These are phyloP conservation scores for Wickerhamiella musiphila DNA, from an alignment of 805 yeast genomes.

Conservation along the genomic window DNA sequence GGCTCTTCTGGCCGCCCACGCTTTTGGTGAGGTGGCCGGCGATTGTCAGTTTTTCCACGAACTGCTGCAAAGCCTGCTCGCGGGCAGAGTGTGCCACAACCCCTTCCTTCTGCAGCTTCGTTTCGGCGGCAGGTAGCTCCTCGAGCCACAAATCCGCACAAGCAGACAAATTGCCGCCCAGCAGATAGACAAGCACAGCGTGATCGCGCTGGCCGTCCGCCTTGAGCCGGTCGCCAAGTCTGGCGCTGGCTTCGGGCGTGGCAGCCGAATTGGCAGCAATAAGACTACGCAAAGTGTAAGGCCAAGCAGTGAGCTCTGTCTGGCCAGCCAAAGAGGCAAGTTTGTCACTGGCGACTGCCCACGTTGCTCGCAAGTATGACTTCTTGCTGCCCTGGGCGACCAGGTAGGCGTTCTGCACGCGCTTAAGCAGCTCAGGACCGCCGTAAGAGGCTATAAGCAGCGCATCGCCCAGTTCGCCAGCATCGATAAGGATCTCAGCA, in stretches of 20 bases:
- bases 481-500: constrained; percentile 44
- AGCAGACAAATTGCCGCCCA: constrained; percentile 66
- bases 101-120: constrained; percentile 21
- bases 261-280: constrained; percentile 2
- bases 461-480: constrained; percentile 58
- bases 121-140: constrained; percentile 40
- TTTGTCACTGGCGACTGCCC: constrained; percentile 37
- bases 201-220: constrained; percentile 38
- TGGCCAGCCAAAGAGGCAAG: constrained; percentile 58
- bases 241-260: constrained; percentile 14
- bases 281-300: constrained; percentile 50
- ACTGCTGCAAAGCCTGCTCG: constrained; percentile 59
- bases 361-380: constrained; percentile 56
- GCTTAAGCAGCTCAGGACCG: constrained; percentile 33
- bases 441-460: constrained; percentile 56
- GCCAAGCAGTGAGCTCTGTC: constrained; percentile 70
- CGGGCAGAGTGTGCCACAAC: constrained; percentile 68
- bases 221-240: constrained; percentile 69
- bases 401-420: constrained; percentile 60
- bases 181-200: constrained; percentile 62
- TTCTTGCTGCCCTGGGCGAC: constrained; percentile 33
- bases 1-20: constrained; percentile 11
- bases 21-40: constrained; percentile 23
- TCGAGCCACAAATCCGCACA: constrained; percentile 69
- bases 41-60: constrained; percentile 69